phyloP scores from a whole-genome alignment of 2,329 filamentous ascomycete species.

The Aspergillus japonicus region DNA sequence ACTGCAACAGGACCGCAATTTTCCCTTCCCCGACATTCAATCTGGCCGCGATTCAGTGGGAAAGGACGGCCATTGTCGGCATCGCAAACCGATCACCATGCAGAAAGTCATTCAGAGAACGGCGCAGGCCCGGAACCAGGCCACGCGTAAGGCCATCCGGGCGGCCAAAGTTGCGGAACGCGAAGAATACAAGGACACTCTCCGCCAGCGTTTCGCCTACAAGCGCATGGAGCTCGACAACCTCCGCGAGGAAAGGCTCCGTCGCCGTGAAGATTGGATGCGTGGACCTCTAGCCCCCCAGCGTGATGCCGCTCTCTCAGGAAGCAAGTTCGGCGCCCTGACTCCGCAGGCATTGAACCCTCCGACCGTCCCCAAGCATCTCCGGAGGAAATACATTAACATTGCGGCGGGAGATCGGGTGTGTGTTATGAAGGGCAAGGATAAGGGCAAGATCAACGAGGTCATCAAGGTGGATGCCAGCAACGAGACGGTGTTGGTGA shows the following conservation, averaged over 20 bases:
- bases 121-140: slow-evolving; percentile 65
- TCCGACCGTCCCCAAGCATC: slow-evolving; percentile 42
- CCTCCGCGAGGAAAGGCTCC: slow-evolving; percentile 52
- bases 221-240: slow-evolving; percentile 36
- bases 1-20: slow-evolving; percentile 20
- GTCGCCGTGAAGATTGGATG: slow-evolving; percentile 73
- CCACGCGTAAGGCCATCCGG: slow-evolving; percentile 46
- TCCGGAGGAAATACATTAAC: slow-evolving; percentile 54
- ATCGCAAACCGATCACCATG: slow-evolving; percentile 51
- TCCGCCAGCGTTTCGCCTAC: slow-evolving; percentile 30
- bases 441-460: slow-evolving; percentile 80
- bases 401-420: slow-evolving; percentile 73
- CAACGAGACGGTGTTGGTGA: slow-evolving; percentile 60
- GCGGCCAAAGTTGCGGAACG: slow-evolving; percentile 43
- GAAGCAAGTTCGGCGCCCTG: slow-evolving; percentile 61
- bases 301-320: slow-evolving; percentile 63
- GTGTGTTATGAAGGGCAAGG: slow-evolving; percentile 72
- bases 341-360: slow-evolving; percentile 35
- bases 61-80: slow-evolving; percentile 31
- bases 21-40: slow-evolving; percentile 17
- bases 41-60: slow-evolving; percentile 3
- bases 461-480: slow-evolving; percentile 58
- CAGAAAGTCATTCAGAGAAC: slow-evolving; percentile 69
- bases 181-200: slow-evolving; percentile 32
- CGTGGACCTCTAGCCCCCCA: slow-evolving; percentile 76